Evolutionary conservation across 2,329 filamentous ascomycete genomes (phyloP).

Genomic region (Pseudopyrenochaeta lycopersici): DNA sequence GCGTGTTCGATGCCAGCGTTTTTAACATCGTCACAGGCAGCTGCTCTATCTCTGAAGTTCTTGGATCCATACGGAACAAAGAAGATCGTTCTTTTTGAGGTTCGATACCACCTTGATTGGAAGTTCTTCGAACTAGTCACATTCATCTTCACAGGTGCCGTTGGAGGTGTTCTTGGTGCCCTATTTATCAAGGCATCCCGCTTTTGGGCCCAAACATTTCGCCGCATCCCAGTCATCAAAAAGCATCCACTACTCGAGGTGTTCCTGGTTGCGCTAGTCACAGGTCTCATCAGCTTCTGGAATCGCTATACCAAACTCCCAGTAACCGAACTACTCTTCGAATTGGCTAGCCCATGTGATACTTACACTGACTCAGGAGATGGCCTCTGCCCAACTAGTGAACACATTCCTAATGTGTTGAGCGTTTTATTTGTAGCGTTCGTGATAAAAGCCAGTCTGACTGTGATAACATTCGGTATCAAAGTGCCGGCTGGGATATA

Average conservation of each 20-base stretch:
- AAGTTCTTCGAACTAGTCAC: conserved; percentile 87
- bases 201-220: conserved; percentile 88
- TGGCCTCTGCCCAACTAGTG: conserved; percentile 79
- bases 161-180: conserved; percentile 86
- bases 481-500: conserved; percentile 98
- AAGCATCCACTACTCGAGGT: conserved; percentile 86
- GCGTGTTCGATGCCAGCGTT: background rate
- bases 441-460: conserved; percentile 87
- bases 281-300: conserved; percentile 90
- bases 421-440: conserved; percentile 78
- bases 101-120: conserved; percentile 91
- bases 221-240: conserved; percentile 82
- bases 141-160: conserved; percentile 85
- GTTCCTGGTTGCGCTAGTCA: conserved; percentile 83
- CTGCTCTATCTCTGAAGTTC: conserved; percentile 91
- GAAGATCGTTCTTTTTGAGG: conserved; percentile 96
- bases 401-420: conserved; percentile 82
- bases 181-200: conserved; percentile 96
- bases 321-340: conserved; percentile 88
- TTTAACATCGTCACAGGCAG: conserved; percentile 54
- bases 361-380: conserved; percentile 71
- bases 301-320: conserved; percentile 88
- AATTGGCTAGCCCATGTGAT: conserved; percentile 88
- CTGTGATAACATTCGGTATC: conserved; percentile 91
- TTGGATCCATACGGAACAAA: conserved; percentile 94